Evolutionary conservation across 2,329 filamentous ascomycete genomes (phyloP), one percentile per base, ranked within the genome.

Genomic region (Elsinoe ampelina): DNA sequence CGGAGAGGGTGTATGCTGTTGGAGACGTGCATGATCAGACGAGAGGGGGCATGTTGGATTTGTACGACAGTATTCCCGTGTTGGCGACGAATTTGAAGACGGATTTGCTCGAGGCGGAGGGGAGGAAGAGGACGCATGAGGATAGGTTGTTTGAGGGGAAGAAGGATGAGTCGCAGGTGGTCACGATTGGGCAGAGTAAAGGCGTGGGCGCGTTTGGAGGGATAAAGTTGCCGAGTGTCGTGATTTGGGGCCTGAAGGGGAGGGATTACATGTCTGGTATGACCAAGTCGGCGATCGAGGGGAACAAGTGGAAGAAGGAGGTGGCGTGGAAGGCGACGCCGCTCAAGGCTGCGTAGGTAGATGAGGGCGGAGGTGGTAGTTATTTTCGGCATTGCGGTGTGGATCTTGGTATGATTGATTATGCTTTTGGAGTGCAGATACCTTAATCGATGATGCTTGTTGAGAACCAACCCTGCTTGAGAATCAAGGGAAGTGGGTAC

Each of bases 21-120:
- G 77, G 77, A 43, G 77, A 80, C 60, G 69, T 78, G 0, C 71
- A 69, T 0, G 70, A 66, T 5, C 73, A 71, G 58, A 71, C 72
- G 15, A 66, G 66, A n/a, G 73, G 74, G 30, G 71, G 68, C 36
- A 63, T 74, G 19, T 62, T 75, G 50, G 71, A 76, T 47, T 67
- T 77, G 51, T 63, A 68, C 34, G 63, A 65, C 35, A 64, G 68
- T 0, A 61, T 77, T 0, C 72, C 75, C 1, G 70, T 73, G 3
- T 58, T 75, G 2, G 65, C 66, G 19, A 68, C 70, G 4, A 79
- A 77, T 59, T 62, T 80, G n/a, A 70, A 72, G 58, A 70, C 74
- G 48, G 77, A 79, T 57, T 61, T 80, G 35, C 61, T 74, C 2
- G 63, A 52, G 5, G 66, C 66, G 1, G 67, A 66, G 13, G 54